A percentile compares a stretch with the other conserved stretches of the same genome.
These are phyloP conservation scores for Verticillium longisporum DNA, from an alignment of 2,329 filamentous ascomycete genomes.

Conservation along the genomic window DNA sequence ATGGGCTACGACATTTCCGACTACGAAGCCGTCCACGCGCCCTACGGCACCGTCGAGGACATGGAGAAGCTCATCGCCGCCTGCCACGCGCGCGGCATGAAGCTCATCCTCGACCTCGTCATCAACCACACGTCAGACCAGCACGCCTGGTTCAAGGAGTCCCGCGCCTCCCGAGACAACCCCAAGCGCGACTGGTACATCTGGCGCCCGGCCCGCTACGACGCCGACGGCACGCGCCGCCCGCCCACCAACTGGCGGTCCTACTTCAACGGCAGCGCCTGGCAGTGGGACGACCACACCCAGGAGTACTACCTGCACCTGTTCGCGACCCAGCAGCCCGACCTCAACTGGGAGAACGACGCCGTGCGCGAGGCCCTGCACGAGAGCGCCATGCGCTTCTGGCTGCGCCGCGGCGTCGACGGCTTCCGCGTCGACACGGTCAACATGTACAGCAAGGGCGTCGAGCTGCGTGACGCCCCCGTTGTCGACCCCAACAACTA, in stretches of 20 bases:
- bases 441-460: constrained; percentile 63
- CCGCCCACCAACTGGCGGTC: constrained; percentile 71
- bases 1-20: constrained; percentile 67
- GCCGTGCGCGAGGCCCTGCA: constrained; percentile 64
- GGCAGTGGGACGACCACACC: constrained; percentile 67
- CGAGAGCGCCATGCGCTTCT: constrained; percentile 66
- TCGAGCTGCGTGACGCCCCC: constrained; percentile 51
- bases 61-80: constrained; percentile 55
- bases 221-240: constrained; percentile 50
- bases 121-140: constrained; percentile 72
- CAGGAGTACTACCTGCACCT: constrained; percentile 72
- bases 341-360: constrained; percentile 78
- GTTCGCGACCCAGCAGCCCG: constrained; percentile 70
- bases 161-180: constrained; percentile 51
- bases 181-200: constrained; percentile 67
- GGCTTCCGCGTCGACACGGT: constrained; percentile 72
- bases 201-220: constrained; percentile 45
- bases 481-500: constrained; percentile 36
- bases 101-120: constrained; percentile 67
- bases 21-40: constrained; percentile 57
- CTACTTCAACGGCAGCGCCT: constrained; percentile 55
- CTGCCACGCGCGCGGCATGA: constrained; percentile 58
- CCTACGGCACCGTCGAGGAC: constrained; percentile 61
- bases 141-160: constrained; percentile 66
- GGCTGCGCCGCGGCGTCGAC: constrained; percentile 67